phyloP scores from a whole-genome alignment of 1,284 basidiomycete genomes.

The Tilletiaria anomala region DNA sequence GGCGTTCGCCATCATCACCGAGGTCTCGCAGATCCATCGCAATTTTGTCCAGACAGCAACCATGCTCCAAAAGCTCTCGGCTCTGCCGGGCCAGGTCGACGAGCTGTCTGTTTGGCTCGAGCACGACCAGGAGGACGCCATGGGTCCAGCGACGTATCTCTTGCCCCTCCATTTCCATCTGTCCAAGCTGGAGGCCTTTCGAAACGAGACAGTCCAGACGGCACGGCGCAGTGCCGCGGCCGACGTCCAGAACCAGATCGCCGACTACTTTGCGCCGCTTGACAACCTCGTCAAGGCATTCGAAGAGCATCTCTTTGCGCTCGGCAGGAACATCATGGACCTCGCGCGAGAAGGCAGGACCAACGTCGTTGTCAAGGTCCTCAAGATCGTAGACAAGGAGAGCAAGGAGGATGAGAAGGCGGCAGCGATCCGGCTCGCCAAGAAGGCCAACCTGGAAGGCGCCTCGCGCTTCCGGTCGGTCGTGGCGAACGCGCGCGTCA shows the following conservation, averaged over 20 bases:
- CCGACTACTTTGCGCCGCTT: conserved; percentile 72
- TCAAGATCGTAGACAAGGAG: conserved; percentile 89
- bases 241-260: conserved; percentile 54
- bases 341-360: conserved; percentile 60
- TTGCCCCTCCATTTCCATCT: conserved; percentile 81
- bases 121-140: conserved; percentile 54
- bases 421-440: conserved; percentile 82
- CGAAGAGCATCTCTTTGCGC: conserved; percentile 67
- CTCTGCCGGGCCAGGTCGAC: conserved; percentile 73
- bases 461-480: conserved; percentile 29
- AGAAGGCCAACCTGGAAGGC: conserved; percentile 59
- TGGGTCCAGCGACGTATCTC: conserved; percentile 72
- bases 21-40: conserved; percentile 83
- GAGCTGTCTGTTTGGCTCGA: conserved; percentile 63
- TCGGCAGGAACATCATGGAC: conserved; percentile 63
- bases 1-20: conserved; percentile 18
- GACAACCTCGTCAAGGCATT: conserved; percentile 67
- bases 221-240: conserved; percentile 50
- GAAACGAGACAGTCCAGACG: conserved; percentile 48
- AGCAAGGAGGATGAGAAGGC: conserved; percentile 89
- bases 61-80: conserved; percentile 79
- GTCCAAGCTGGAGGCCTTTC: conserved; percentile 73
- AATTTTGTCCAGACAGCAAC: conserved; percentile 90
- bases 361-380: conserved; percentile 71
- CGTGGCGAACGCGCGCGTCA: conserved; percentile 53